phyloP scores from a whole-genome alignment of 768 basidiomycete species.

The Punctularia strigosozonata region DNA sequence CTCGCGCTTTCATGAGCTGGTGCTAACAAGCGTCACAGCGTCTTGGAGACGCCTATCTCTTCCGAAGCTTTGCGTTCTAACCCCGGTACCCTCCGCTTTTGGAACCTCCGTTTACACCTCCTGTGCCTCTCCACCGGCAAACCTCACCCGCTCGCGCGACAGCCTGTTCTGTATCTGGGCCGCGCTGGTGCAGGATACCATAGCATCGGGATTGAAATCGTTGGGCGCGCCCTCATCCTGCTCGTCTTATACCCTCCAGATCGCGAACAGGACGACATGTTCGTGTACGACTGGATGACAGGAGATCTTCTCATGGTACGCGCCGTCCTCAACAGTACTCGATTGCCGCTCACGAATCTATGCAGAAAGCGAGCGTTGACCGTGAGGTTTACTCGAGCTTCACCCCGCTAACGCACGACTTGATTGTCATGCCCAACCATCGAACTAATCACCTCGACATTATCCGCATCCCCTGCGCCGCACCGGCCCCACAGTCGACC shows the following conservation, averaged over 20 bases:
- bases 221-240: slow-evolving; percentile 12
- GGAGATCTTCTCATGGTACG: slow-evolving; percentile 12
- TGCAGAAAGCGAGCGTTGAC: slow-evolving; percentile 6
- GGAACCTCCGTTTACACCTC: slow-evolving; percentile 7
- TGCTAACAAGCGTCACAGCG: too few species aligned
- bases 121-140: slow-evolving; percentile 10
- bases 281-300: slow-evolving; percentile 16
- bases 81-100: background rate
- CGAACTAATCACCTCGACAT: slow-evolving; percentile 12
- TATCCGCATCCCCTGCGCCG: too few species aligned
- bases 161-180: slow-evolving; percentile 8
- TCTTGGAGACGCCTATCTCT: too few species aligned
- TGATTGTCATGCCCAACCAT: slow-evolving; percentile 15
- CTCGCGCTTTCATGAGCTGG: too few species aligned
- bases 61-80: too few species aligned
- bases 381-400: slow-evolving; percentile 13
- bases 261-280: too few species aligned
- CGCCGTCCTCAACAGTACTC: slow-evolving; percentile 1
- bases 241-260: too few species aligned
- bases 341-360: too few species aligned
- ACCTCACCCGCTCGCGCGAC: slow-evolving; percentile 11
- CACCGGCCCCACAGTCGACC: too few species aligned
- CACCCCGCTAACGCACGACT: slow-evolving; percentile 13
- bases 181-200: too few species aligned
- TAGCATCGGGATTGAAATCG: slow-evolving; percentile 12